phyloP scores from a whole-genome alignment of 2,329 filamentous ascomycete genomes.

The Fusarium sp. region DNA sequence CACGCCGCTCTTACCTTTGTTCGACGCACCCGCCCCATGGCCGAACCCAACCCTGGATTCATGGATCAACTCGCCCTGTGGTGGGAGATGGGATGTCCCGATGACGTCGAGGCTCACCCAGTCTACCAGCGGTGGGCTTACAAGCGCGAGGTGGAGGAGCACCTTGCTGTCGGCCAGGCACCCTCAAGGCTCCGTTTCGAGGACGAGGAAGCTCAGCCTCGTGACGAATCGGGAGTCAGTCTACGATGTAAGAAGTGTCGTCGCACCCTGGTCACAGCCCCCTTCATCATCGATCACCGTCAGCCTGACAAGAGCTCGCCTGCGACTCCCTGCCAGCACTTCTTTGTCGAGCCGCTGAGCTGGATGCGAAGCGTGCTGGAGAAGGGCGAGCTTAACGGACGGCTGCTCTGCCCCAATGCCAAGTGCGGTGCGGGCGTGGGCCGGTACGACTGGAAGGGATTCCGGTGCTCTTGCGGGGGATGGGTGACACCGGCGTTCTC shows the following conservation, averaged over 20 bases:
- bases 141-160: conserved; percentile 65
- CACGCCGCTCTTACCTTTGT: conserved; percentile 75
- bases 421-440: conserved; percentile 88
- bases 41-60: conserved; percentile 92
- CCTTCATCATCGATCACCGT: conserved; percentile 76
- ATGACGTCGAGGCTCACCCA: conserved; percentile 72
- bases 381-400: conserved; percentile 83
- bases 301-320: conserved; percentile 39
- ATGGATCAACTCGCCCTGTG: conserved; percentile 89
- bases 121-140: conserved; percentile 81
- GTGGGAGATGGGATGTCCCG: conserved; percentile 86
- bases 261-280: conserved; percentile 65
- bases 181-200: conserved; percentile 88
- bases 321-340: conserved; percentile 75
- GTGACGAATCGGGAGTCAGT: conserved; percentile 44
- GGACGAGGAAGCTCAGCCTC: conserved; percentile 70
- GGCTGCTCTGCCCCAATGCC: conserved; percentile 82
- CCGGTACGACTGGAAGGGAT: conserved; percentile 95
- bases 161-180: conserved; percentile 78
- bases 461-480: conserved; percentile 88
- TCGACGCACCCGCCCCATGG: conserved; percentile 77
- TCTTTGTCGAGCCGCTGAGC: conserved; percentile 90
- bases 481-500: conserved; percentile 95
- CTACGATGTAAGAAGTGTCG: conserved; percentile 94
- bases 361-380: conserved; percentile 94